Evolutionary conservation across 768 basidiomycete genomes (phyloP).

Genomic region (Neoboletus subvelutipes): DNA sequence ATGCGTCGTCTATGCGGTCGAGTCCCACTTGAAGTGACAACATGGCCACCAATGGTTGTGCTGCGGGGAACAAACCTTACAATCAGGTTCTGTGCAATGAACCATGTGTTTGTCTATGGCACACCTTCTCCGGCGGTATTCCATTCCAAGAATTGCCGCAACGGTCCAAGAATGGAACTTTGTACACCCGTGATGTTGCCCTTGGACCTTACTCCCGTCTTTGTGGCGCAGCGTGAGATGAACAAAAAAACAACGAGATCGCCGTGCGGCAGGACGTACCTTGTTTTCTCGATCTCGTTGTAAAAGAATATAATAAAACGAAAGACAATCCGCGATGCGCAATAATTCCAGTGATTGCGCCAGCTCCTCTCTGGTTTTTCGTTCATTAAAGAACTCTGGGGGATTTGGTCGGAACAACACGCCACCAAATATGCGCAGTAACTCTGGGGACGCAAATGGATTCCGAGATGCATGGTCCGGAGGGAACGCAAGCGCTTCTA

Average conservation of each 20-base stretch:
- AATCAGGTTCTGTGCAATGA: background rate
- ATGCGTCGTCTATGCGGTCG: slow-evolving; percentile 47
- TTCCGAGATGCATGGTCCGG: slow-evolving; percentile 25
- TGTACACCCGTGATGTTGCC: slow-evolving; percentile 47
- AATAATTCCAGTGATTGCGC: slow-evolving; percentile 56
- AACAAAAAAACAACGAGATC: background rate
- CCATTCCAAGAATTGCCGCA: slow-evolving; percentile 38
- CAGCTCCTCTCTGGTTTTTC: slow-evolving; percentile 44
- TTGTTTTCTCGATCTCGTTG: slow-evolving; percentile 55
- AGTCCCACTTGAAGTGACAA: slow-evolving; percentile 48
- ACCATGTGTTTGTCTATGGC: background rate
- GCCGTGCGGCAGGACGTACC: slow-evolving; percentile 34
- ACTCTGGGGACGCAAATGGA: slow-evolving; percentile 52
- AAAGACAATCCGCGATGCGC: slow-evolving; percentile 63
- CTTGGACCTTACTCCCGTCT: slow-evolving; percentile 54
- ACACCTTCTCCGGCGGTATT: slow-evolving; percentile 36
- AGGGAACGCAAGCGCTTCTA: slow-evolving; percentile 47
- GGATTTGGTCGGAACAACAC: slow-evolving; percentile 59
- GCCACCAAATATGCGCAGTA: slow-evolving; percentile 59
- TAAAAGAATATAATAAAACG: slow-evolving; percentile 66
- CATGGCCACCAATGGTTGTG: slow-evolving; percentile 30
- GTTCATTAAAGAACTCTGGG: slow-evolving; percentile 44
- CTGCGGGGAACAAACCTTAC: slow-evolving; percentile 7
- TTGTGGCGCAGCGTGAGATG: slow-evolving; percentile 1
- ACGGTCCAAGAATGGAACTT: slow-evolving; percentile 43